Conservation (phyloP, 1,139 yeast genomes). For the Suhomyces ambrosiae region DNA sequence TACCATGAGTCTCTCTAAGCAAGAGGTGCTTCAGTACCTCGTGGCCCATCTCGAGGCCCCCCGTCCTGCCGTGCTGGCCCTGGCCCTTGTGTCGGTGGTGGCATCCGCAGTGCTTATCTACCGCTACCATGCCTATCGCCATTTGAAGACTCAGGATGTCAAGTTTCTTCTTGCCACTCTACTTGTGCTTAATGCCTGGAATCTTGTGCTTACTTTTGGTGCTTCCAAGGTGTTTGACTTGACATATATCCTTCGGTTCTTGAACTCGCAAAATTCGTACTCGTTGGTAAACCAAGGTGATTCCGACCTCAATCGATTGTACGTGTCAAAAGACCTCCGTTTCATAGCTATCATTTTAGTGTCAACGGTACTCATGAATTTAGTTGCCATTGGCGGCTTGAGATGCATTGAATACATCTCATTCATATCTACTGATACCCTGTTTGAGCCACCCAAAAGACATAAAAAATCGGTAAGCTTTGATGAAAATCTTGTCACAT, state of each 20-base stretch:
- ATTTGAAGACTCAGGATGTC: slow-evolving; percentile 9
- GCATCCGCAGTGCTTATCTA: slow-evolving; percentile 4
- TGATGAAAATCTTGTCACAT: slow-evolving; percentile 20
- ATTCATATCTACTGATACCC: slow-evolving; percentile 13
- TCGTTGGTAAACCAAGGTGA: slow-evolving; percentile 8
- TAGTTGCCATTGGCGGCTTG: slow-evolving; percentile 18
- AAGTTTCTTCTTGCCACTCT: slow-evolving; percentile 7
- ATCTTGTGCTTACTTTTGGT: slow-evolving; percentile 8
- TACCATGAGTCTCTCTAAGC: slow-evolving; percentile 7
- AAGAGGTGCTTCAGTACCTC: slow-evolving; percentile 7
- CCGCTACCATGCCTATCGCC: slow-evolving; percentile 2
- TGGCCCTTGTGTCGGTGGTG: slow-evolving; percentile 1
- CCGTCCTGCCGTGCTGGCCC: slow-evolving; percentile 3
- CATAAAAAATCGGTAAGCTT: slow-evolving; percentile 22
- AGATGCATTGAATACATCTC: slow-evolving; percentile 21
- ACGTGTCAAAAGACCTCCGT: slow-evolving; percentile 17
- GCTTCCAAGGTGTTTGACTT: slow-evolving; percentile 6
- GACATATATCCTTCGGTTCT: slow-evolving; percentile 3
- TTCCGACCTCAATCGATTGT: slow-evolving; percentile 9
- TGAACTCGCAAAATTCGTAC: slow-evolving; percentile 6
- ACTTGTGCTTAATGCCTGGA: slow-evolving; percentile 17
- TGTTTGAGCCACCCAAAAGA: slow-evolving; percentile 7
- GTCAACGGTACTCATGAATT: slow-evolving; percentile 16
- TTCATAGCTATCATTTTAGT: slow-evolving; percentile 14
- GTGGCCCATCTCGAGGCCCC: slow-evolving; percentile 2